A percentile compares a stretch with the other conserved stretches of the same genome.
phyloP scores from a whole-genome alignment of 495 filamentous ascomycete species.

The Rhypophila decipiens region DNA sequence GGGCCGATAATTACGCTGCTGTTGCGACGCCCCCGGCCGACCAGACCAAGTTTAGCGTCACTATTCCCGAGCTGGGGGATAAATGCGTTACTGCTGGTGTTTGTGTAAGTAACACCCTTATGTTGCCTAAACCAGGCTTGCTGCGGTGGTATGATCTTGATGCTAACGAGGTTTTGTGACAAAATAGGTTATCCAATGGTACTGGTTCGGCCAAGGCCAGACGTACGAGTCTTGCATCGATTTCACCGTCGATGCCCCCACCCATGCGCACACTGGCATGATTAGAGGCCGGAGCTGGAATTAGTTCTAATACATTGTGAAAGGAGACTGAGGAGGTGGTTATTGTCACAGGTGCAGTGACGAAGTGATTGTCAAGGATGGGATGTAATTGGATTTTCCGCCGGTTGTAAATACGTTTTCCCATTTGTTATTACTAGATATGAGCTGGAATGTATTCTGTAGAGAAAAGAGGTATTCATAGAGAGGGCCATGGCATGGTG shows the following conservation, averaged over 20 bases:
- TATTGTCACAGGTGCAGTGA: no score
- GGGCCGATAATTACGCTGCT: slow-evolving; percentile 43
- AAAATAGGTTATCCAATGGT: slow-evolving; percentile 60
- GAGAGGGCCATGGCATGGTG: no score
- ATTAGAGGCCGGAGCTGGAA: slow-evolving; percentile 4
- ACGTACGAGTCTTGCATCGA: slow-evolving; percentile 71
- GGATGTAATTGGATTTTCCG: no score
- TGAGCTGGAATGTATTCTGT: no score
- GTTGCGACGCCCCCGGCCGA: slow-evolving; percentile 49
- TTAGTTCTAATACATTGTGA: no score
- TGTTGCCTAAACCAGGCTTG: background rate
- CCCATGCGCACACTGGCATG: background rate
- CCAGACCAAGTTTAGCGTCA: slow-evolving; percentile 60
- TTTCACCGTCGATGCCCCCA: slow-evolving; percentile 44
- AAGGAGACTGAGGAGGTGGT: no score
- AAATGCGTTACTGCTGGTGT: slow-evolving; percentile 54
- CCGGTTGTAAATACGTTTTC: no score
- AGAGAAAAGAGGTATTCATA: no score
- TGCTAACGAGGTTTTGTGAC: background rate
- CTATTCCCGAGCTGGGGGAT: slow-evolving; percentile 53
- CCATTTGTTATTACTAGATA: no score
- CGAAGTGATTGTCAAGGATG: no score
- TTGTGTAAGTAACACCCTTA: slow-evolving; percentile 44
- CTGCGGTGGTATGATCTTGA: background rate
- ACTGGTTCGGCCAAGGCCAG: slow-evolving; percentile 58